Conservation (phyloP, 78 protist genomes). For the Paulinella micropora region DNA sequence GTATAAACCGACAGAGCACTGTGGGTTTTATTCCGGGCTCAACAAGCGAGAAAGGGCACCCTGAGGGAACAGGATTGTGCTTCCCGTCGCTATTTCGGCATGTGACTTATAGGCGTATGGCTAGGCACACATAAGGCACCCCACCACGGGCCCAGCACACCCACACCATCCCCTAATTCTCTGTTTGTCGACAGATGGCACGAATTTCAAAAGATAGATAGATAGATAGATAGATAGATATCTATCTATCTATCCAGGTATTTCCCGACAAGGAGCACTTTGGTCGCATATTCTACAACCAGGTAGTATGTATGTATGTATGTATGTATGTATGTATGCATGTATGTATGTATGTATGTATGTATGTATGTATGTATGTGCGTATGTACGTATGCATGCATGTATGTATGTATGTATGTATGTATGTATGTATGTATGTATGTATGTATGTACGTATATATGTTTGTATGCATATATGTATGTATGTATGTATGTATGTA, state of each 20-base stretch:
- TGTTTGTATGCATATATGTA: neutral
- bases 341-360: neutral
- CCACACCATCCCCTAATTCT: too few species aligned
- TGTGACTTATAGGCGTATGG: too few species aligned
- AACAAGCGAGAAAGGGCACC: too few species aligned
- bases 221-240: neutral
- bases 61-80: too few species aligned
- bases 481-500: neutral
- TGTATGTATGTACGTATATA: neutral
- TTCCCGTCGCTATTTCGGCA: too few species aligned
- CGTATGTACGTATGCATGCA: neutral
- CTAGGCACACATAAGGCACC: too few species aligned
- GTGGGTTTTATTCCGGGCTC: too few species aligned
- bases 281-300: constrained; percentile 85
- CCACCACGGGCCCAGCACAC: too few species aligned
- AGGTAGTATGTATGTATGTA: neutral
- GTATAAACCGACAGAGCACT: too few species aligned
- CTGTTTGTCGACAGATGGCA: too few species aligned
- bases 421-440: neutral
- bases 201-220: neutral
- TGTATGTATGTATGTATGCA: neutral
- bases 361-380: neutral
- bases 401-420: neutral
- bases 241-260: constrained; percentile 33
- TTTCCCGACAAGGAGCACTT: constrained; percentile 88